phyloP scores from a whole-genome alignment of 768 basidiomycete species.

The Crepidotus variabilis region DNA sequence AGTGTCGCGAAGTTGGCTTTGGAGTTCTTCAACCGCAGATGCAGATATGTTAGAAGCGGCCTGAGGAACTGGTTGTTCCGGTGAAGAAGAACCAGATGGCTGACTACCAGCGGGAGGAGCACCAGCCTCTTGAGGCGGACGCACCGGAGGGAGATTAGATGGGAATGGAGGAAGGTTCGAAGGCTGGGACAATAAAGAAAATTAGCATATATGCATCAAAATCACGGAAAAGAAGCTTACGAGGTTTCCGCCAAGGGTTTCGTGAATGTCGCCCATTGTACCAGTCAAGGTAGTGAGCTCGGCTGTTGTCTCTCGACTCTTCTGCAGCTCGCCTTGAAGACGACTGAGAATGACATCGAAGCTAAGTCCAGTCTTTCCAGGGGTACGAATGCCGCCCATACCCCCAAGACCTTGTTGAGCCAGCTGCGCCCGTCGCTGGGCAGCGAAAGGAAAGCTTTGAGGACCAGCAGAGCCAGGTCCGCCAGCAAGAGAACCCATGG shows the following conservation, averaged over 20 bases:
- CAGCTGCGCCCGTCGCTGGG: constrained; percentile 52
- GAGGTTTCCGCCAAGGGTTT: constrained; percentile 80
- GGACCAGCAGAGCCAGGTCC: constrained; percentile 20
- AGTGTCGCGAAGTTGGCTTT: constrained; percentile 80
- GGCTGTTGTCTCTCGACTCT: constrained; percentile 88
- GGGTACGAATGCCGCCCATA: constrained; percentile 71
- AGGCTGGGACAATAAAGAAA: constrained; percentile 37
- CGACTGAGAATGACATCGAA: constrained; percentile 91
- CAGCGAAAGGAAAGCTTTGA: constrained; percentile 16
- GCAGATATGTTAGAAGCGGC: constrained; percentile 19
- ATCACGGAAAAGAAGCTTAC: constrained; percentile 39
- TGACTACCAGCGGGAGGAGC: constrained; percentile 9
- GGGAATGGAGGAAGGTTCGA: constrained; percentile 62
- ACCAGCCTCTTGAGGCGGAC: constrained; percentile 29
- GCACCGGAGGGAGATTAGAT: constrained; percentile 61
- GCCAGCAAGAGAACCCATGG: constrained; percentile 2
- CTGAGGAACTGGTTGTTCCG: constrained; percentile 20
- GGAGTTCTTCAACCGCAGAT: constrained; percentile 54
- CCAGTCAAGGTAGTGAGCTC: constrained; percentile 77
- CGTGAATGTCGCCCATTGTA: constrained; percentile 88
- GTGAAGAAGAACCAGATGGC: constrained; percentile 20
- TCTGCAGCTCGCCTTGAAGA: constrained; percentile 91
- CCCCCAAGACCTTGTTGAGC: constrained; percentile 59
- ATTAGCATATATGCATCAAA: constrained; percentile 1
- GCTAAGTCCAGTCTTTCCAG: constrained; percentile 81